Conservation (phyloP, 495 filamentous ascomycete species). For the Penicillium turbatum region DNA sequence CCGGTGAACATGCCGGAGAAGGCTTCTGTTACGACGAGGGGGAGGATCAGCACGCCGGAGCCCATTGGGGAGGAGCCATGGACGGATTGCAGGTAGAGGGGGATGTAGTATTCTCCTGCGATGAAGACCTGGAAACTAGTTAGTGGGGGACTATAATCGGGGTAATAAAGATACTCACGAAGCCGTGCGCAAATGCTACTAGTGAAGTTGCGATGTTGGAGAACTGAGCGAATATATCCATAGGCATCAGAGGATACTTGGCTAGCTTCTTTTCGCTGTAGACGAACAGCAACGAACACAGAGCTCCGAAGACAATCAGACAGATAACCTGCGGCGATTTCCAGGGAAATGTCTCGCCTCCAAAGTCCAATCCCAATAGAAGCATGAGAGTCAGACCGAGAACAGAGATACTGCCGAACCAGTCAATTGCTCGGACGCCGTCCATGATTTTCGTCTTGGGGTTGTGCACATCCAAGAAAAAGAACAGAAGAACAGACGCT, state of each 20-base stretch:
- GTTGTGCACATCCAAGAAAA: constrained; percentile 58
- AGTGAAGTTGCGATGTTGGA: constrained; percentile 57
- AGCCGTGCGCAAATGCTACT: constrained; percentile 50
- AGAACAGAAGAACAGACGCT: constrained; percentile 53
- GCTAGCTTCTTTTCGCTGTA: constrained; percentile 67
- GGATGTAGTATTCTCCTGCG: constrained; percentile 53
- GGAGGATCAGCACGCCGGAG: constrained; percentile 51
- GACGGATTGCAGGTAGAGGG: constrained; percentile 55
- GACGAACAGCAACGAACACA: constrained; percentile 60
- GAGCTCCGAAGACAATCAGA: constrained; percentile 66
- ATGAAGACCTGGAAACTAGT: constrained; percentile 40
- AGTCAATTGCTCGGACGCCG: constrained; percentile 74
- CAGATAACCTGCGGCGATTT: constrained; percentile 69
- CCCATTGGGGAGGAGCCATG: constrained; percentile 46
- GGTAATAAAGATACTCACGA: constrained; percentile 34
- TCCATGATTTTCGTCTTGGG: constrained; percentile 51
- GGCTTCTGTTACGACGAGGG: constrained; percentile 49
- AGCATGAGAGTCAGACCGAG: constrained; percentile 72
- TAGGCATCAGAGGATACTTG: constrained; percentile 71
- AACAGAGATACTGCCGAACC: constrained; percentile 65
- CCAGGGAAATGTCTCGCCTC: constrained; percentile 71
- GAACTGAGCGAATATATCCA: constrained; percentile 56
- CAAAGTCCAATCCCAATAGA: constrained; percentile 71
- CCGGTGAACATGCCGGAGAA: constrained; percentile 47
- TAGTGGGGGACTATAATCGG: neutral